Conservation (phyloP, 768 basidiomycete genomes). For the Lenzites betulinus region DNA sequence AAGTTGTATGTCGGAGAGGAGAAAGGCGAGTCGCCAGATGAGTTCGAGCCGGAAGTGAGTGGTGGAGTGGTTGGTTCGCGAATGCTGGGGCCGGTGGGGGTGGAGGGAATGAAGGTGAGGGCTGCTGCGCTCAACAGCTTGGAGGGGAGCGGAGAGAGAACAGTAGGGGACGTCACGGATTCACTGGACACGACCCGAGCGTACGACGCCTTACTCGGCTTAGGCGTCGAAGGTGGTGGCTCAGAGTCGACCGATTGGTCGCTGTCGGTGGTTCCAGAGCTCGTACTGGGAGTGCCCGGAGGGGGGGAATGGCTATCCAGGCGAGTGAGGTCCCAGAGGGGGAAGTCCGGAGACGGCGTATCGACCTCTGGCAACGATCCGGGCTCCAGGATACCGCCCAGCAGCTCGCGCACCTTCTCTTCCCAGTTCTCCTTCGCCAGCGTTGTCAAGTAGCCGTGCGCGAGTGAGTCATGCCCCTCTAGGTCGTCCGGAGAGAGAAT, state of each 20-base stretch:
- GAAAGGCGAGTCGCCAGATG: slow-evolving; percentile 20
- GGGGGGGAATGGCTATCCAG: slow-evolving; percentile 19
- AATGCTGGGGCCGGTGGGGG: neutral
- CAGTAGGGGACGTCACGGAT: slow-evolving; percentile 16
- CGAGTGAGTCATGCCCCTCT: neutral
- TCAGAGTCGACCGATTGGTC: slow-evolving; percentile 44
- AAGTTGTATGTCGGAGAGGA: slow-evolving; percentile 39
- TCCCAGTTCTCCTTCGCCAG: slow-evolving; percentile 45
- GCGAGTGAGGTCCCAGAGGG: slow-evolving; percentile 26
- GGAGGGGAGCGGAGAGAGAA: slow-evolving; percentile 26
- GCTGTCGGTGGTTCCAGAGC: slow-evolving; percentile 41
- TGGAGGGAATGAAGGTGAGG: slow-evolving; percentile 29
- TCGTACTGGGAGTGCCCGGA: slow-evolving; percentile 11
- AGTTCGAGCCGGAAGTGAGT: slow-evolving; percentile 19
- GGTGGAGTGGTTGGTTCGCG: slow-evolving; percentile 19
- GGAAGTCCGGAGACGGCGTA: slow-evolving; percentile 15
- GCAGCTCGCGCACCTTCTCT: slow-evolving; percentile 42
- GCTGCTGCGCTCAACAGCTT: slow-evolving; percentile 33
- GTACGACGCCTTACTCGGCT: slow-evolving; percentile 38
- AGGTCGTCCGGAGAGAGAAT: slow-evolving; percentile 19
- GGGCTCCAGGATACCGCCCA: slow-evolving; percentile 32
- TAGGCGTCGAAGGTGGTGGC: slow-evolving; percentile 54
- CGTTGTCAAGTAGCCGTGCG: neutral
- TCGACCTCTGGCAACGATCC: slow-evolving; percentile 19
- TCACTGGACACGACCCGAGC: slow-evolving; percentile 39